Evolutionary conservation across 768 basidiomycete species (phyloP).

Genomic region (Lyophyllum atratum): DNA sequence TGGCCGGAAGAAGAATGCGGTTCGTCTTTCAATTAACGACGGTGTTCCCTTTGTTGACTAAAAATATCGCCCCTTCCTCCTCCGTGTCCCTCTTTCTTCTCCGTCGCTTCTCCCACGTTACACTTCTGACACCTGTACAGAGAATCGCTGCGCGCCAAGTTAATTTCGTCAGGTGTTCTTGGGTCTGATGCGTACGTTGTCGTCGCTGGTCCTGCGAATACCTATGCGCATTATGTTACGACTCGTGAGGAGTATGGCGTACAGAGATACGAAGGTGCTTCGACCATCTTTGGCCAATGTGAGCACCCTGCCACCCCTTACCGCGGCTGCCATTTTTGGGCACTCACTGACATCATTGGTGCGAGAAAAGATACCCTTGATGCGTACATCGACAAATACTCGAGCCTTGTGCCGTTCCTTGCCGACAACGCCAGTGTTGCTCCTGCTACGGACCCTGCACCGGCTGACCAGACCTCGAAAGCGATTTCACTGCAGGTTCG

Average conservation of each 20-base stretch:
- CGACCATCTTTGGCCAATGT: slow-evolving; percentile 78
- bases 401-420: slow-evolving; percentile 63
- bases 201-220: slow-evolving; percentile 80
- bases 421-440: slow-evolving; percentile 47
- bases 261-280: slow-evolving; percentile 83
- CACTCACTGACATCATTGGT: neutral
- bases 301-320: slow-evolving; percentile 23
- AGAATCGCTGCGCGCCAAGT: slow-evolving; percentile 62
- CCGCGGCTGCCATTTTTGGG: slow-evolving; percentile 2
- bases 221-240: slow-evolving; percentile 74
- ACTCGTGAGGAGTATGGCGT: slow-evolving; percentile 73
- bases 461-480: slow-evolving; percentile 61
- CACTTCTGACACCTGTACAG: slow-evolving; percentile 34
- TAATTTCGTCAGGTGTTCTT: slow-evolving; percentile 65
- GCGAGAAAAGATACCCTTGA: slow-evolving; percentile 63
- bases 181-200: slow-evolving; percentile 75
- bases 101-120: neutral
- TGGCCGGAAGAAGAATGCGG: slow-evolving; percentile 79
- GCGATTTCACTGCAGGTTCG: slow-evolving; percentile 69
- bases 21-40: slow-evolving; percentile 31
- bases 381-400: slow-evolving; percentile 78
- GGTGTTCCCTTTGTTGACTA: slow-evolving; percentile 22
- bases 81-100: neutral
- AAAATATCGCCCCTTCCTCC: neutral
- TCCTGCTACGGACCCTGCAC: slow-evolving; percentile 64